Evolutionary conservation across 1,284 basidiomycete genomes (phyloP).

Genomic region (Gymnopus androsaceus): DNA sequence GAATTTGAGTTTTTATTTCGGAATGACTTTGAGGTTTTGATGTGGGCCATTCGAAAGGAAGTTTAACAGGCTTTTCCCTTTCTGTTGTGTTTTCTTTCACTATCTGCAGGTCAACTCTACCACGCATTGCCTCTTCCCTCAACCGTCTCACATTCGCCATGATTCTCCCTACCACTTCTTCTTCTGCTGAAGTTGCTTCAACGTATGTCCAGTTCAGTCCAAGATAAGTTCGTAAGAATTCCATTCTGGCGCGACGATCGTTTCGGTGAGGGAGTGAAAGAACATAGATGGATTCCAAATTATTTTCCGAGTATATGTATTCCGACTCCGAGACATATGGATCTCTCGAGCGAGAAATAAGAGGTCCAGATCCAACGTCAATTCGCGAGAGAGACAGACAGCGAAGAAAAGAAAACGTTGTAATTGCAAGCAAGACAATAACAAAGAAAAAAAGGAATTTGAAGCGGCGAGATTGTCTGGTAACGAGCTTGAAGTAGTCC

Average conservation of each 20-base stretch:
- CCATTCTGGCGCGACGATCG: slow-evolving; percentile 59
- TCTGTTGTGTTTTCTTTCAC: background rate
- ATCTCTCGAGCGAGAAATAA: background rate
- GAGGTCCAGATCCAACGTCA: no score
- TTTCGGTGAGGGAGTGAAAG: slow-evolving; percentile 55
- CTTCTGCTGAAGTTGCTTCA: slow-evolving; percentile 46
- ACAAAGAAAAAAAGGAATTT: no score
- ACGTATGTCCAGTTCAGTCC: slow-evolving; percentile 54
- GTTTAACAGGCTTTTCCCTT: background rate
- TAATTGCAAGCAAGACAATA: no score
- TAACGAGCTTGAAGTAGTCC: no score
- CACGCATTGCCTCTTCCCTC: slow-evolving; percentile 26
- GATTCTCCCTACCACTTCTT: slow-evolving; percentile 41
- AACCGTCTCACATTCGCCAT: slow-evolving; percentile 40
- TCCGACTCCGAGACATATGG: no score
- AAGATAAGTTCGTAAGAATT: slow-evolving; percentile 45
- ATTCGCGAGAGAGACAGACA: no score
- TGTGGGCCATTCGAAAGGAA: slow-evolving; percentile 3
- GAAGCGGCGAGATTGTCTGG: no score
- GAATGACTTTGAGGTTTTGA: background rate
- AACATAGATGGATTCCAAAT: slow-evolving; percentile 51
- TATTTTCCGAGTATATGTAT: background rate
- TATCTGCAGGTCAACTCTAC: background rate
- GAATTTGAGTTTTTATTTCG: background rate
- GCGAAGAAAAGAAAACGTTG: no score